Evolutionary conservation across 2,329 filamentous ascomycete genomes (phyloP).

Genomic region (Nakataea oryzae): DNA sequence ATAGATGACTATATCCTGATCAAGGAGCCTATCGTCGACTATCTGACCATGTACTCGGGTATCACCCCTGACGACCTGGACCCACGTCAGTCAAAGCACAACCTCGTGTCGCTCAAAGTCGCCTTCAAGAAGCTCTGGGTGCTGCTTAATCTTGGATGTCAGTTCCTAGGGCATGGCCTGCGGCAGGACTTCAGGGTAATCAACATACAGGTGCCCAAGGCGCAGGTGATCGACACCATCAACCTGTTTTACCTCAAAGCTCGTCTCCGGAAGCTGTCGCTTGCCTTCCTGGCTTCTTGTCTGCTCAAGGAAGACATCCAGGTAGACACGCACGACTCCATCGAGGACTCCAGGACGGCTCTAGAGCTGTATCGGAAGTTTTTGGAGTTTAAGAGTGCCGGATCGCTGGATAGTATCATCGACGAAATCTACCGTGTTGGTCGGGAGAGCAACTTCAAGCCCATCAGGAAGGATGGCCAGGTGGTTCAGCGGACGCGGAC

Average conservation of each 20-base stretch:
- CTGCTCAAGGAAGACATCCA: constrained; percentile 92
- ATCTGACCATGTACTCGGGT: constrained; percentile 87
- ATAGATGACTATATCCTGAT: constrained; percentile 97
- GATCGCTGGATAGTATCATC: constrained; percentile 72
- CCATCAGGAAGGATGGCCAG: constrained; percentile 34
- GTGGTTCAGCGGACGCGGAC: constrained; percentile 39
- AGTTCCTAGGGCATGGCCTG: constrained; percentile 87
- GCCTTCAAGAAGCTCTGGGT: constrained; percentile 99
- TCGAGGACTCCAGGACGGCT: constrained; percentile 89
- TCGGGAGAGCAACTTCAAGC: constrained; percentile 38
- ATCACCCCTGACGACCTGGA: constrained; percentile 82
- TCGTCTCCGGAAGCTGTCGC: constrained; percentile 74
- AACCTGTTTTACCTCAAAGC: constrained; percentile 78
- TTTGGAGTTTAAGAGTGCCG: constrained; percentile 78
- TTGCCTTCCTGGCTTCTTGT: constrained; percentile 86
- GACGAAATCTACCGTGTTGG: constrained; percentile 65
- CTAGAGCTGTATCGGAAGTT: constrained; percentile 84
- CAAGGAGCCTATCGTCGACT: constrained; percentile 85
- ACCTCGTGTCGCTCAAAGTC: constrained; percentile 76
- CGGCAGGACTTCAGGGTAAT: constrained; percentile 96
- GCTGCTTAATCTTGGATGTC: constrained; percentile 83
- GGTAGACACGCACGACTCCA: constrained; percentile 82
- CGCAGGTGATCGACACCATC: constrained; percentile 89
- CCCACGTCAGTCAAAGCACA: constrained; percentile 64
- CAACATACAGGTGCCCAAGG: constrained; percentile 88